Conservation (phyloP, 2,329 filamentous ascomycete genomes). For the Fusarium illudens region DNA sequence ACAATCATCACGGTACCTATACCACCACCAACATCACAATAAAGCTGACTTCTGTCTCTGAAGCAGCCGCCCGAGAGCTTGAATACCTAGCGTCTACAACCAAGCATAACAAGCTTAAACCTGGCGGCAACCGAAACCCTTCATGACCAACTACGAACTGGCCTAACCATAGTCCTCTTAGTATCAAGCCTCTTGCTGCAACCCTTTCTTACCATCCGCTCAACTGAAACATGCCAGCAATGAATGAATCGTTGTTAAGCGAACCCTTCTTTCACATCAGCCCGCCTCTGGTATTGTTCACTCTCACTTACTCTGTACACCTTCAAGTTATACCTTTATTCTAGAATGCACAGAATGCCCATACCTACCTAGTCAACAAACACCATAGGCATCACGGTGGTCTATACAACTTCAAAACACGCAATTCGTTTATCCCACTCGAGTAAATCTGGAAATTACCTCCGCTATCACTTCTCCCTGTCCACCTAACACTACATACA, state of each 20-base stretch:
- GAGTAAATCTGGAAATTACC: constrained; percentile 33
- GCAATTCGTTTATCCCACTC: constrained; percentile 10
- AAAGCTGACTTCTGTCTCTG: no score
- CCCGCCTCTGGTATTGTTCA: background rate
- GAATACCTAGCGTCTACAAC: background rate
- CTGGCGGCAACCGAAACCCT: background rate
- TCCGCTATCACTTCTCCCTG: constrained; percentile 23
- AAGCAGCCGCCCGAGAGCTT: background rate
- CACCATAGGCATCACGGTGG: background rate
- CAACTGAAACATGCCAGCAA: background rate
- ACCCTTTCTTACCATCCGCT: background rate
- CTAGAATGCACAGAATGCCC: no score
- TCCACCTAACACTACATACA: constrained; percentile 7
- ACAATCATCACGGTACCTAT: no score
- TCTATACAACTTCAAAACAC: background rate
- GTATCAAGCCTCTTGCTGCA: background rate
- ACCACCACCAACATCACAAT: no score
- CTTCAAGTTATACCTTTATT: no score
- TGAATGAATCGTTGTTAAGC: background rate
- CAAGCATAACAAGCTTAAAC: background rate
- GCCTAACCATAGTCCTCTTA: background rate
- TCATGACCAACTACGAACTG: background rate
- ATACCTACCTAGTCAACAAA: background rate
- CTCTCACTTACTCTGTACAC: no score
- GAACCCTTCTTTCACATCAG: background rate